A percentile compares a stretch with the other conserved stretches of the same genome.
Conservation (phyloP, 306 rosid species). For the Rosa lucieae region DNA sequence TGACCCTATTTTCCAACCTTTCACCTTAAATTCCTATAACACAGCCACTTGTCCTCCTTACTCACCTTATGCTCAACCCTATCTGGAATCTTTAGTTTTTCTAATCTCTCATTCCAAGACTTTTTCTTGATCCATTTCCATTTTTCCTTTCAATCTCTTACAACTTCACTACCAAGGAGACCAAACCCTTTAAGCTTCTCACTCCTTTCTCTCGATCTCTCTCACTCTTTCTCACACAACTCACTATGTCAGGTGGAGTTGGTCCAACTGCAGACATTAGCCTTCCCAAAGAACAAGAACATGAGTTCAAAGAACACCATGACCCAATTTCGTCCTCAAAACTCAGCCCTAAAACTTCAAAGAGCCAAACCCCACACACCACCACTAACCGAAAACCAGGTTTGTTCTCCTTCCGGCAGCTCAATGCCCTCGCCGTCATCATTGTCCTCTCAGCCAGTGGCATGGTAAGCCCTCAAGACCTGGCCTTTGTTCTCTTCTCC, state of each 20-base stretch:
- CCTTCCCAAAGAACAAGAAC: slow-evolving; percentile 55
- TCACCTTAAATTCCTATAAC: not conserved
- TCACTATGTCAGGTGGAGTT: slow-evolving; percentile 81
- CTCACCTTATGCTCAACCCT: slow-evolving; percentile 13
- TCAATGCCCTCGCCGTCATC: slow-evolving; percentile 55
- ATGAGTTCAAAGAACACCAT: slow-evolving; percentile 40
- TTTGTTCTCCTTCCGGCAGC: slow-evolving; percentile 62
- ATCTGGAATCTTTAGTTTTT: not conserved
- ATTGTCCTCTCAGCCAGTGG: slow-evolving; percentile 74
- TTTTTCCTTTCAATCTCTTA: not conserved
- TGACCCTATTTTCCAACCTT: not conserved
- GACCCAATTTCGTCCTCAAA: slow-evolving; percentile 26
- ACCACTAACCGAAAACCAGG: slow-evolving; percentile 13
- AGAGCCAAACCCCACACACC: not conserved
- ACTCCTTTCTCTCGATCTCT: not conserved
- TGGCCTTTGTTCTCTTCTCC: slow-evolving; percentile 60
- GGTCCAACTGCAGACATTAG: slow-evolving; percentile 66
- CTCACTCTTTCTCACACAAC: not conserved
- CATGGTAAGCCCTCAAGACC: slow-evolving; percentile 65
- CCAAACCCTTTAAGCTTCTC: not conserved
- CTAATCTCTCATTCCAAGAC: not conserved
- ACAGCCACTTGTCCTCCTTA: slow-evolving; percentile 8
- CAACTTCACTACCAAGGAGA: not conserved
- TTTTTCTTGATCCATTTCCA: not conserved
- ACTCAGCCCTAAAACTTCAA: slow-evolving; percentile 9